Evolutionary conservation across 192 early-diverging fungal species (phyloP).

Genomic region (Coemansia sp.): DNA sequence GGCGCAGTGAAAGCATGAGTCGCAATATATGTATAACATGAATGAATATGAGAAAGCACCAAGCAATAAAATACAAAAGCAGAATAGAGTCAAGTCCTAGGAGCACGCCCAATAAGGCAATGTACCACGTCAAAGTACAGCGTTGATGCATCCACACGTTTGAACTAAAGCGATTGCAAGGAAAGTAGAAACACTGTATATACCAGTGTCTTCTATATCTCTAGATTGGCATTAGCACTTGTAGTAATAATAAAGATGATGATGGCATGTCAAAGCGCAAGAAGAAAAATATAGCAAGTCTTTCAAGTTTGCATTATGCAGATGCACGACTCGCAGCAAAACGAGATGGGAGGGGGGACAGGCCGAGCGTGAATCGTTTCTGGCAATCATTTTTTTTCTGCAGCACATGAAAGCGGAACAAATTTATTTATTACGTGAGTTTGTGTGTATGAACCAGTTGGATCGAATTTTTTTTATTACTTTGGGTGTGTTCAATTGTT

Average conservation of each 20-base stretch:
- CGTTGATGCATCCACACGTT: neutral
- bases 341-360: neutral
- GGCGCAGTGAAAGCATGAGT: neutral
- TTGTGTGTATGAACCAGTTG: neutral
- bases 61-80: neutral
- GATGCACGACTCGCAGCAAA: conserved; percentile 3
- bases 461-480: neutral
- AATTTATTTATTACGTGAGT: neutral
- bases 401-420: conserved; percentile 10
- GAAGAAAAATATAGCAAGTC: neutral
- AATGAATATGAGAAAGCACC: conserved; percentile 8
- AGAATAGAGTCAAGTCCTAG: conserved; percentile 2
- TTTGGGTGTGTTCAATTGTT: neutral
- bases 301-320: neutral
- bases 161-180: neutral
- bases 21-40: conserved; percentile 4
- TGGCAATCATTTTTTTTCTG: conserved; percentile 5
- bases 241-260: neutral
- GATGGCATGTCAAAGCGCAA: neutral
- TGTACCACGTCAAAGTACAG: neutral
- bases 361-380: neutral
- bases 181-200: neutral
- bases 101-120: conserved; percentile 7
- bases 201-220: neutral
- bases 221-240: neutral